Conservation (phyloP, 495 filamentous ascomycete species). For the Annulohypoxylon bovei region DNA sequence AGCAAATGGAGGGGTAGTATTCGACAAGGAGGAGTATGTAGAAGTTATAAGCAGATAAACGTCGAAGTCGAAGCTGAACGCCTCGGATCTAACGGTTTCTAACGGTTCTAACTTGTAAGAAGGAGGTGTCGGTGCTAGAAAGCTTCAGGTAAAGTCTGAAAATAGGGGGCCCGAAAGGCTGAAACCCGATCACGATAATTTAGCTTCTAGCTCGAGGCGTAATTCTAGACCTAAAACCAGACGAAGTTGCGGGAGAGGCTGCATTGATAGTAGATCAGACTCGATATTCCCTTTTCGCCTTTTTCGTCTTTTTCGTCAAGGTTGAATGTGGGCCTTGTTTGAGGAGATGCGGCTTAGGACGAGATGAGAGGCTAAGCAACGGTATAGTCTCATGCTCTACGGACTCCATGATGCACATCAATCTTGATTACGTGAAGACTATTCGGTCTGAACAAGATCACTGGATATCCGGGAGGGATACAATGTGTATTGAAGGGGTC, state of each 20-base stretch:
- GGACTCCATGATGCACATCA: background rate
- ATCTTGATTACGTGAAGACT: background rate
- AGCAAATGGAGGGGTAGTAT: background rate
- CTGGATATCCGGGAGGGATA: background rate
- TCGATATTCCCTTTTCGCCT: background rate
- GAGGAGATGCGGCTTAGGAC: slow-evolving; percentile 8
- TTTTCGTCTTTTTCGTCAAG: background rate
- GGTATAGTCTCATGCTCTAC: slow-evolving; percentile 1
- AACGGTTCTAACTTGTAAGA: background rate
- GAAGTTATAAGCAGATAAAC: slow-evolving; percentile 2
- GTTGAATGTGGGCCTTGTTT: slow-evolving; percentile 24
- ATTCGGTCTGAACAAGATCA: slow-evolving; percentile 13
- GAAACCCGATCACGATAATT: slow-evolving; percentile 29
- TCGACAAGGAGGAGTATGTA: background rate
- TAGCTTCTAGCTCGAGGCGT: slow-evolving; percentile 1
- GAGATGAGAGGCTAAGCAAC: slow-evolving; percentile 11
- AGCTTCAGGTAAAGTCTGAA: slow-evolving; percentile 6
- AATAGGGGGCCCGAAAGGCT: slow-evolving; percentile 9
- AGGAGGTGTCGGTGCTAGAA: slow-evolving; percentile 6
- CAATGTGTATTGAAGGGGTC: slow-evolving; percentile 14
- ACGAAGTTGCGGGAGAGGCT: slow-evolving; percentile 12
- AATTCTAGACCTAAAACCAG: slow-evolving; percentile 12
- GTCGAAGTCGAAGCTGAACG: background rate
- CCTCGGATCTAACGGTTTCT: background rate
- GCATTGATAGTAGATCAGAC: slow-evolving; percentile 14